Evolutionary conservation across 352 stramenopile species (phyloP), one percentile per base, ranked within the genome.

Genomic region (Phytophthora macrochlamydospora): DNA sequence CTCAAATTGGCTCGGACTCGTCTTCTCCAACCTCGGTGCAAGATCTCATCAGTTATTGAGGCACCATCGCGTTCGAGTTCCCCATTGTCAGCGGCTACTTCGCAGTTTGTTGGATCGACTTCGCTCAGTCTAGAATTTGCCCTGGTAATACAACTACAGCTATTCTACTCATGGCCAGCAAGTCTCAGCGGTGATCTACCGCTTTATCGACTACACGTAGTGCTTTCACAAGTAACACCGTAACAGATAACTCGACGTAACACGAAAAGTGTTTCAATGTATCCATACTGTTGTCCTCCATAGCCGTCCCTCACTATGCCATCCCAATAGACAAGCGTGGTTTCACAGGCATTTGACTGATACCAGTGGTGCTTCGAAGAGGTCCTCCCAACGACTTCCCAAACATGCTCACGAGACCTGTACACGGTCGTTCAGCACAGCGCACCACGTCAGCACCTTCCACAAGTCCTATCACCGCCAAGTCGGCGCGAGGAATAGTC

Each of bases 391-490:
- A 40, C 4, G 48, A 60, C 46, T 32, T 61, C 2, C 59, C 59
- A 40, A 73, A 51, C 59, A 69, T 69, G 14, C 52, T 65, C 9
- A 73, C 48, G 18, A 64, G 57, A 2, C 65, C 59, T 29, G 48
- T 60, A 52, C 59, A 73, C 32, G 53, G 65, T 38, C 65, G 59
- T 31, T 62, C 48, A 33, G 14, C 28, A 30, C 65, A 73, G 29
- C 35, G 35, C 14, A 31, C 66, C 14, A 73, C 65, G 3, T 7
- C 45, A 31, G 61, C 12, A 4, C 54, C 65, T 4, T 60, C 42
- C 2, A 73, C 24, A 18, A 64, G 32, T 40, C 65, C 65, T 4
- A 73, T 50, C 37, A 73, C 59, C 18, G 69, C 60, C 29, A 69
- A 48, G 24, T 73, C 65, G 37, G 31, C 31, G 7, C 31, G 49